Base-by-base conservation (phyloP, 116 monocot genomes). In the Cymodocea nodosa region DNA sequence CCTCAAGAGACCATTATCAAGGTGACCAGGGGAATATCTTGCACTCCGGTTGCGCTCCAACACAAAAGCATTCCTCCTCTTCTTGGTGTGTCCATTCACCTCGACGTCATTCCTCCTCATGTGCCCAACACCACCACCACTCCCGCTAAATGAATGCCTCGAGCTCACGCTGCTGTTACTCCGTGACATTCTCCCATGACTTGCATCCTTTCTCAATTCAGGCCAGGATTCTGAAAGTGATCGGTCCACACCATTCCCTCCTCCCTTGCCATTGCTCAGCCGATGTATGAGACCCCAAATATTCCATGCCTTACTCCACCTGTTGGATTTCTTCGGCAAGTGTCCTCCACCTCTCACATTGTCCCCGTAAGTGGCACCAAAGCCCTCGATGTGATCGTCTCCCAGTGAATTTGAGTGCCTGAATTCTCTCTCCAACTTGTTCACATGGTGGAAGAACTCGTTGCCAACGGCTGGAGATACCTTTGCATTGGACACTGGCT, bases 261-360 rank as follows among this genome's bases (percentile, higher is more conserved):
- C 64, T 8, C 12, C 79, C 35, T 51, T 23, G 11, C 11, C 35
- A 18, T 69, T 69, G 37, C 71, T 70, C 11, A 78, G 52, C 61
- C 71, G 64, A 62, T 87, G 82, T 51, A 94, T 84, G 51, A 94
- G 76, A 5, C 89, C 94, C 84, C 79, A 85, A 0, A 94, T 76
- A 68, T 67, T 89, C 93, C 88, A 88, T 2, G 65, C 80, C 60
- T 84, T 87, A 69, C 83, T 74, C 94, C 94, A 89, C 61, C 63
- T 52, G 30, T 59, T 70, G 4, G 83, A 62, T 63, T 80, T 83
- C 77, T 82, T 91, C 1, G 63, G 20, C 0, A 40, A 67, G 19
- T 24, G 62, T 15, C 5, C 25, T 25, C 14, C 18, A 18, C 19
- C 24, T 23, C 48, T 40, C 16, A 66, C 51, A 52, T 51, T 55